These are phyloP conservation scores for Malus sylvestris DNA, from an alignment of 306 rosid species.

Conservation along the genomic window DNA sequence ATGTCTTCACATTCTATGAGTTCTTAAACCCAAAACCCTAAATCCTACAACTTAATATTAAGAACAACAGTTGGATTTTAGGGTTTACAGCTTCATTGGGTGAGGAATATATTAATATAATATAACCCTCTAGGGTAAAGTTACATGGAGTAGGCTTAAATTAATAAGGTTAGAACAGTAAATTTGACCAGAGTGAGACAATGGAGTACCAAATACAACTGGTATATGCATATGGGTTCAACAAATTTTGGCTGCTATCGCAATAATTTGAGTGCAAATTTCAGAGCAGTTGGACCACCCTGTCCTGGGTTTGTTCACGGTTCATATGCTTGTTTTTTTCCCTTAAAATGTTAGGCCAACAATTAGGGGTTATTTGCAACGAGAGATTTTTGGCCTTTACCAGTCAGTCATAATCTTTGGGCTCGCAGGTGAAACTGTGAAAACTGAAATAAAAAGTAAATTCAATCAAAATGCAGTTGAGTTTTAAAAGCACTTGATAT, in stretches of 20 bases:
- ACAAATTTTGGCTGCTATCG: conserved; percentile 3
- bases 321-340: neutral
- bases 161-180: neutral
- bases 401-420: neutral
- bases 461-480: neutral
- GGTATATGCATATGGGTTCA: neutral
- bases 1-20: neutral
- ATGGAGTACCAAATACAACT: neutral
- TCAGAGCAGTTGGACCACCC: conserved; percentile 6
- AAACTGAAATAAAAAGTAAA: neutral
- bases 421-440: neutral
- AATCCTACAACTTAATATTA: neutral
- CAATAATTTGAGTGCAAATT: conserved; percentile 6
- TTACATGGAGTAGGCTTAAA: neutral
- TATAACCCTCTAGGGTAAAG: neutral
- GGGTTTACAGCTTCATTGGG: neutral
- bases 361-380: neutral
- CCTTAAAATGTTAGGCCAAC: neutral
- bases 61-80: neutral
- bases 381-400: neutral
- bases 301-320: neutral
- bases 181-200: neutral
- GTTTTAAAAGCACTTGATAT: neutral
- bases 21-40: neutral
- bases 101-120: neutral